Evolutionary conservation across 768 basidiomycete genomes (phyloP).

Genomic region (Amanita fuliginea): DNA sequence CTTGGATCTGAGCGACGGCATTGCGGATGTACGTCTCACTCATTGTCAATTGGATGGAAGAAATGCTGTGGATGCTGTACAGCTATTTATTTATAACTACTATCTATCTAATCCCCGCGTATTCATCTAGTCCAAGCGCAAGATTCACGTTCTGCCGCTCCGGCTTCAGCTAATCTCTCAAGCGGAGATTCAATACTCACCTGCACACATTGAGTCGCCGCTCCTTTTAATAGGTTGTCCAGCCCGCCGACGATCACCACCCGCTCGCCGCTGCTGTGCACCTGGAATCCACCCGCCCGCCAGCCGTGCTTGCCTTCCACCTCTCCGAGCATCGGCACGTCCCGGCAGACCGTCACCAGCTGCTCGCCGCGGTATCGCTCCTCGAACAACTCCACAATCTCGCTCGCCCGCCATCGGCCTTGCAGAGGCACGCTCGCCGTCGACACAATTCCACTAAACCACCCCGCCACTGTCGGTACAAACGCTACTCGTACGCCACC

Average conservation of each 20-base stretch:
- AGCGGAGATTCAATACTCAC: not conserved
- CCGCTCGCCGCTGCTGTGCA: constrained; percentile 78
- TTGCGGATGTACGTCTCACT: constrained; percentile 6
- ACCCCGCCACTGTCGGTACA: constrained; percentile 78
- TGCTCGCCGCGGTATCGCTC: constrained; percentile 67
- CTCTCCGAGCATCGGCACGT: constrained; percentile 64
- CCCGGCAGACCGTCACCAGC: constrained; percentile 56
- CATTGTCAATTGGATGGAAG: not conserved
- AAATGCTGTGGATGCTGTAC: not conserved
- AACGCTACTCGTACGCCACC: constrained; percentile 59
- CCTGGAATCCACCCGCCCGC: constrained; percentile 88
- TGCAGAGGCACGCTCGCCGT: constrained; percentile 76
- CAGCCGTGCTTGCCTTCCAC: constrained; percentile 82
- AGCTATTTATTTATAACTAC: not conserved
- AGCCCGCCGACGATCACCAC: constrained; percentile 94
- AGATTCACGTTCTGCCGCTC: constrained; percentile 63
- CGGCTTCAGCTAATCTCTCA: not conserved
- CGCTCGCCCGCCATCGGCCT: constrained; percentile 53
- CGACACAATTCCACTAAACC: constrained; percentile 95
- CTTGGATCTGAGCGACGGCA: constrained; percentile 5
- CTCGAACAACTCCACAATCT: constrained; percentile 65
- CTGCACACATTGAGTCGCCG: constrained; percentile 93
- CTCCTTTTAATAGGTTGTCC: constrained; percentile 95
- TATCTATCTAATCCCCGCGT: constrained; percentile 24
- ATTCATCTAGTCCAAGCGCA: constrained; percentile 25